Evolutionary conservation across 2,329 filamentous ascomycete genomes (phyloP).

Genomic region (Aspergillus thermomutatus): DNA sequence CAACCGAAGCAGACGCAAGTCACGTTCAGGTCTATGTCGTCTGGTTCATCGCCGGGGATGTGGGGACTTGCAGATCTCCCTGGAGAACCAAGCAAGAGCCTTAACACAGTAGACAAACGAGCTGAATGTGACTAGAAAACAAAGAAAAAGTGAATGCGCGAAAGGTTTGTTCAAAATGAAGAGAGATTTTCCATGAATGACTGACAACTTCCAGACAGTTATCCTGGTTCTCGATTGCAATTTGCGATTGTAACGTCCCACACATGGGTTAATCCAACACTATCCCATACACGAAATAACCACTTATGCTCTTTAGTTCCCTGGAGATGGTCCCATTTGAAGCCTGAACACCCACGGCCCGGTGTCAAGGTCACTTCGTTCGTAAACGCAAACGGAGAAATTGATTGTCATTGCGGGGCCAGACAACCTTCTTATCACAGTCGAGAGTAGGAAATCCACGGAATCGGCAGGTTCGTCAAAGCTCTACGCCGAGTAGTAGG

Average conservation of each 20-base stretch:
- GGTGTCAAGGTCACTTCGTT: background rate
- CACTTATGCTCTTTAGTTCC: background rate
- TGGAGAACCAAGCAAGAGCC: background rate
- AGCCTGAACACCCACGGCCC: background rate
- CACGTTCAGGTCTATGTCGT: background rate
- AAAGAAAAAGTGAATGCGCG: background rate
- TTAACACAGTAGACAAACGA: background rate
- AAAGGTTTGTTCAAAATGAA: background rate
- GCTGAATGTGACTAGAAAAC: background rate
- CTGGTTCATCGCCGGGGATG: background rate
- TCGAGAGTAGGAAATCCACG: slow-evolving; percentile 3
- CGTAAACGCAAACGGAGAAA: background rate
- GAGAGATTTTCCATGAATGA: background rate
- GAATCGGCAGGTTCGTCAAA: too few relatives aligned
- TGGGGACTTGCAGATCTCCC: background rate
- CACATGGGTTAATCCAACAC: background rate
- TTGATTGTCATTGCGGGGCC: background rate
- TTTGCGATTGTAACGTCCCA: background rate
- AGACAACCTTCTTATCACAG: slow-evolving; percentile 1
- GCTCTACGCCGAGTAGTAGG: slow-evolving; percentile 34
- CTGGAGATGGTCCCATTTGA: background rate
- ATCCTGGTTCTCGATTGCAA: background rate
- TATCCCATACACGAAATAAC: background rate
- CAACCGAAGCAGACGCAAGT: slow-evolving; percentile 14
- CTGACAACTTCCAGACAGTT: background rate